These are phyloP conservation scores for Immersiella caudata DNA, from an alignment of 495 filamentous ascomycete genomes.

Conservation along the genomic window DNA sequence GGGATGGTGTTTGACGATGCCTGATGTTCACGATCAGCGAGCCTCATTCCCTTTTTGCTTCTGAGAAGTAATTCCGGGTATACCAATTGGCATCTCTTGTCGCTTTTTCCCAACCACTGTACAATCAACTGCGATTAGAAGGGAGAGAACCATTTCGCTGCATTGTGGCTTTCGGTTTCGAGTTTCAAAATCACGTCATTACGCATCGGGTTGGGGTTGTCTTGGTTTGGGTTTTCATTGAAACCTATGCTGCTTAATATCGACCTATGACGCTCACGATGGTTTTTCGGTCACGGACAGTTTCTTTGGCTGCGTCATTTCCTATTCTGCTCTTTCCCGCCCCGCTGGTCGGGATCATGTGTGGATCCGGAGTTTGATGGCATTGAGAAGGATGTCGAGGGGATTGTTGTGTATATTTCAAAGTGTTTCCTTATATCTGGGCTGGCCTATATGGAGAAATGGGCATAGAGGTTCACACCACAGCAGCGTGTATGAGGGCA, in stretches of 20 bases:
- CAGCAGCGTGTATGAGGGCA: not conserved
- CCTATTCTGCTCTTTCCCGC: not conserved
- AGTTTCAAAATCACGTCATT: not conserved
- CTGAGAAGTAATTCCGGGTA: not conserved
- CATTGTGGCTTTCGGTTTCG: not conserved
- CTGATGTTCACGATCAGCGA: not conserved
- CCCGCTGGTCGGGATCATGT: conserved; percentile 10
- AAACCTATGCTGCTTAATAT: conserved; percentile 7
- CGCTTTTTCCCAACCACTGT: not conserved
- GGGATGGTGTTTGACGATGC: not conserved
- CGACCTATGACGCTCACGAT: not conserved
- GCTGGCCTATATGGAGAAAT: not conserved
- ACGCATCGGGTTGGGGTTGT: conserved; percentile 1
- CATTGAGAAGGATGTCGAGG: not conserved
- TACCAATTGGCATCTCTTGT: not conserved
- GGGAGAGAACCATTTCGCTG: not conserved
- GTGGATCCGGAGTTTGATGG: not conserved
- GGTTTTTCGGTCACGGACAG: not conserved
- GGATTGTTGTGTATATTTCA: not conserved
- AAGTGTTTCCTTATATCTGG: not conserved
- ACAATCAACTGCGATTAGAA: not conserved
- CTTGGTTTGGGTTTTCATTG: not conserved
- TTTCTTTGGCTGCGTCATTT: not conserved
- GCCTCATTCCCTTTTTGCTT: not conserved
- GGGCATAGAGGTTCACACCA: conserved; percentile 1